A percentile compares a stretch with the other conserved stretches of the same genome.
phyloP scores from a whole-genome alignment of 1,284 basidiomycete genomes.

The Volvariella surrecta region DNA sequence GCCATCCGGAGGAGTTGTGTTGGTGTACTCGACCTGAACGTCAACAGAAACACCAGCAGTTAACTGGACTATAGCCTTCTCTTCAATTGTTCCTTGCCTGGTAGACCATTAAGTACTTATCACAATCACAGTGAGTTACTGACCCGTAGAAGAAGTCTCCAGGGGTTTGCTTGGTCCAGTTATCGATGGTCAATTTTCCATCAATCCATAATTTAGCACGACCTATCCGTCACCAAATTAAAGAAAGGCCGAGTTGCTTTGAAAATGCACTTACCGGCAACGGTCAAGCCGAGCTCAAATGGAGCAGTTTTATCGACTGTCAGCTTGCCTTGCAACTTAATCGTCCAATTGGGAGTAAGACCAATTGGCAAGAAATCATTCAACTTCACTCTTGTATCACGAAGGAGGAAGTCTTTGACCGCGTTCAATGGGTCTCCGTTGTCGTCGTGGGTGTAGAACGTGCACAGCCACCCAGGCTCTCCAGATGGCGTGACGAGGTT shows the following conservation, averaged over 20 bases:
- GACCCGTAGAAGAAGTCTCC: conserved; percentile 64
- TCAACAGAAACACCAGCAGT: conserved; percentile 36
- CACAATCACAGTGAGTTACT: conserved; percentile 10
- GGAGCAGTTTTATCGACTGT: conserved; percentile 29
- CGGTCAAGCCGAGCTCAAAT: conserved; percentile 50
- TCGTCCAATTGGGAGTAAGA: conserved; percentile 39
- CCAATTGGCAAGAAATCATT: conserved; percentile 56
- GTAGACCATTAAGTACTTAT: neutral
- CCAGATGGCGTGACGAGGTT: conserved; percentile 39
- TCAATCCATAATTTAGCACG: conserved; percentile 60
- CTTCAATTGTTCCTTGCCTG: conserved; percentile 56
- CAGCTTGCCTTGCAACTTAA: conserved; percentile 39
- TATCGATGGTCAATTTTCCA: conserved; percentile 53
- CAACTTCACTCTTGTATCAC: conserved; percentile 55
- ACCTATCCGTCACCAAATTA: conserved; percentile 16
- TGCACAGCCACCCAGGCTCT: conserved; percentile 51
- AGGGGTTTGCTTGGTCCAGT: conserved; percentile 59
- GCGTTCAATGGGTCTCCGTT: conserved; percentile 33
- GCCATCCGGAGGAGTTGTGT: conserved; percentile 42
- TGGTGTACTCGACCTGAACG: conserved; percentile 54
- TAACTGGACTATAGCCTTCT: conserved; percentile 40
- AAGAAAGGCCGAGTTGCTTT: no score
- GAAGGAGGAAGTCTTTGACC: conserved; percentile 40
- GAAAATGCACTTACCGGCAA: conserved; percentile 38
- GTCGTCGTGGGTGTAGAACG: conserved; percentile 48